Conservation (phyloP, 371 early-diverging fungal genomes). For the Thermomucor indicae-seudaticae region DNA sequence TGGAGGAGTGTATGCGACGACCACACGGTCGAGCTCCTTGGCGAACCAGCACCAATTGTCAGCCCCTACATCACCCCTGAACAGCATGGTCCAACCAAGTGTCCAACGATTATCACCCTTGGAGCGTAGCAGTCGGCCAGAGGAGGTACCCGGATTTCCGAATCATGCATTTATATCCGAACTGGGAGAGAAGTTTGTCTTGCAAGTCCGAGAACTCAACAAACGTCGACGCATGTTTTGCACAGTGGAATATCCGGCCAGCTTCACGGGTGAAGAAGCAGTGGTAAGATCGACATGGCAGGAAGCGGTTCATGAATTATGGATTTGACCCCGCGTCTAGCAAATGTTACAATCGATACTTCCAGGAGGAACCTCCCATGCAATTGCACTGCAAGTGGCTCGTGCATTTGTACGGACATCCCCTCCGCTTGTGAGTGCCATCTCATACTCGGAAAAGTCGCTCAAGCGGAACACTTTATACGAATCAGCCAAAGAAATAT, state of each 20-base stretch:
- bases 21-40: constrained; percentile 8
- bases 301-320: not conserved
- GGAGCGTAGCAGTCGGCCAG: too few species aligned
- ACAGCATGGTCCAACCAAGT: too few species aligned
- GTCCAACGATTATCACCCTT: too few species aligned
- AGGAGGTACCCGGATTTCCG: constrained; percentile 5
- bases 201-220: constrained; percentile 11
- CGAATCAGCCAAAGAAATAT: constrained; percentile 29
- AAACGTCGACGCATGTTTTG: constrained; percentile 17
- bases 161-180: constrained; percentile 14
- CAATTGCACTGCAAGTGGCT: constrained; percentile 16
- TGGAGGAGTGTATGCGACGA: constrained; percentile 1
- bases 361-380: constrained; percentile 6
- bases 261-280: constrained; percentile 30
- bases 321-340: not conserved
- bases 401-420: constrained; percentile 19
- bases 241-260: constrained; percentile 21
- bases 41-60: constrained; percentile 8
- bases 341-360: constrained; percentile 11
- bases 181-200: constrained; percentile 9
- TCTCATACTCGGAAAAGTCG: constrained; percentile 31
- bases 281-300: constrained; percentile 13
- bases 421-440: constrained; percentile 28
- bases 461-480: constrained; percentile 29
- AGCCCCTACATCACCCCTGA: not conserved